phyloP scores from a whole-genome alignment of 768 basidiomycete species.

The Asterophora lycoperdoides region DNA sequence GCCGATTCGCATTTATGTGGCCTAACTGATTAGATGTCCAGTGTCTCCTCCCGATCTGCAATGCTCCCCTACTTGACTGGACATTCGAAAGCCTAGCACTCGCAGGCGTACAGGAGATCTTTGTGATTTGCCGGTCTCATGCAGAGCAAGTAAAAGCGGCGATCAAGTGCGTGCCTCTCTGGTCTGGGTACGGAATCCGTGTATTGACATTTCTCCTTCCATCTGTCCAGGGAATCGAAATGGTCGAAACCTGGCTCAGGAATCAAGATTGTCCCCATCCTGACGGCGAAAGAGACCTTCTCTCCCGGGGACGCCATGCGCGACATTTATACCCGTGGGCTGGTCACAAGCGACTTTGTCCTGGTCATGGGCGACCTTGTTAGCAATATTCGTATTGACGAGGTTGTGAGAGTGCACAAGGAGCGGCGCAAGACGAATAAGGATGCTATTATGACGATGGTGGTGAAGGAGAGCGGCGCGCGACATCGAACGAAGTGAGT shows the following conservation, averaged over 20 bases:
- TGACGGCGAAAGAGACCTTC: constrained; percentile 82
- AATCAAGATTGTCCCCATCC: constrained; percentile 79
- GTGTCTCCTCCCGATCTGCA: constrained; percentile 93
- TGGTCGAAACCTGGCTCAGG: constrained; percentile 79
- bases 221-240: constrained; percentile 60
- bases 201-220: constrained; percentile 9
- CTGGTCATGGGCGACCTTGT: constrained; percentile 90
- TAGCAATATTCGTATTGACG: constrained; percentile 87
- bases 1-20: constrained; percentile 5
- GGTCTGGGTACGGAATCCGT: constrained; percentile 6
- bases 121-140: constrained; percentile 91
- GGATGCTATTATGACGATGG: constrained; percentile 96
- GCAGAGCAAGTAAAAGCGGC: constrained; percentile 80
- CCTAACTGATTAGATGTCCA: constrained; percentile 28
- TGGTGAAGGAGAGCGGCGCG: constrained; percentile 74
- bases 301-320: constrained; percentile 91
- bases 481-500: constrained; percentile 70
- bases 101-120: constrained; percentile 95
- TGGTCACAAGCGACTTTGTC: constrained; percentile 88
- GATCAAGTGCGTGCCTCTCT: constrained; percentile 58
- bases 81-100: constrained; percentile 92
- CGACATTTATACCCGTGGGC: constrained; percentile 87
- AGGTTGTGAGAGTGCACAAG: constrained; percentile 86
- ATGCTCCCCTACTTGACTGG: constrained; percentile 91
- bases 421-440: constrained; percentile 81